These are phyloP conservation scores for Heimioporus sp. DNA, from an alignment of 768 basidiomycete genomes.

Conservation along the genomic window DNA sequence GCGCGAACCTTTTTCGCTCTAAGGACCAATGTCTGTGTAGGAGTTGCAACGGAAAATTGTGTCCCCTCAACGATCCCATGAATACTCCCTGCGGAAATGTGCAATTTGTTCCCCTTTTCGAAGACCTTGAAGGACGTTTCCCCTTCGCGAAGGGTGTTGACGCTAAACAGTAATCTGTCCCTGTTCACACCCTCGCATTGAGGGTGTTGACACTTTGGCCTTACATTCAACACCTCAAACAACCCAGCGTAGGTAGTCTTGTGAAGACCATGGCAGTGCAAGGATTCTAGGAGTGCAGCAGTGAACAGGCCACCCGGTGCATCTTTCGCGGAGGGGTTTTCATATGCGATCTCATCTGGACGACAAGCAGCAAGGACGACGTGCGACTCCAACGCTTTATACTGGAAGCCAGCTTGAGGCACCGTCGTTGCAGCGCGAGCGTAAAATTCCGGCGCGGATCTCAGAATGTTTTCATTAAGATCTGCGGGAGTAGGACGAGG, in stretches of 20 bases:
- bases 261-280: slow-evolving; percentile 5
- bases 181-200: slow-evolving; percentile 19
- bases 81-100: slow-evolving; percentile 17
- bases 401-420: slow-evolving; percentile 9
- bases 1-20: slow-evolving; percentile 12
- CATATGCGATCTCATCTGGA: slow-evolving; percentile 10
- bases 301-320: slow-evolving; percentile 18
- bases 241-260: slow-evolving; percentile 15
- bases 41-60: slow-evolving; percentile 7
- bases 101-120: neutral
- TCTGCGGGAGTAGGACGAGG: slow-evolving; percentile 12
- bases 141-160: slow-evolving; percentile 11
- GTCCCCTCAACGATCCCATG: slow-evolving; percentile 16
- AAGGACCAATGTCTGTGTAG: slow-evolving; percentile 3
- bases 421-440: slow-evolving; percentile 8
- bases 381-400: slow-evolving; percentile 19
- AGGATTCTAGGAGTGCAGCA: slow-evolving; percentile 12
- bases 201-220: slow-evolving; percentile 7
- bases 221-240: slow-evolving; percentile 12
- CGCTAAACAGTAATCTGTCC: slow-evolving; percentile 17
- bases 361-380: slow-evolving; percentile 22
- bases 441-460: neutral
- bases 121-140: slow-evolving; percentile 16
- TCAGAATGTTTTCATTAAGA: slow-evolving; percentile 9
- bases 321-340: slow-evolving; percentile 5